Conservation (phyloP, 2,329 filamentous ascomycete genomes). For the Fusarium tanahbumbuense region DNA sequence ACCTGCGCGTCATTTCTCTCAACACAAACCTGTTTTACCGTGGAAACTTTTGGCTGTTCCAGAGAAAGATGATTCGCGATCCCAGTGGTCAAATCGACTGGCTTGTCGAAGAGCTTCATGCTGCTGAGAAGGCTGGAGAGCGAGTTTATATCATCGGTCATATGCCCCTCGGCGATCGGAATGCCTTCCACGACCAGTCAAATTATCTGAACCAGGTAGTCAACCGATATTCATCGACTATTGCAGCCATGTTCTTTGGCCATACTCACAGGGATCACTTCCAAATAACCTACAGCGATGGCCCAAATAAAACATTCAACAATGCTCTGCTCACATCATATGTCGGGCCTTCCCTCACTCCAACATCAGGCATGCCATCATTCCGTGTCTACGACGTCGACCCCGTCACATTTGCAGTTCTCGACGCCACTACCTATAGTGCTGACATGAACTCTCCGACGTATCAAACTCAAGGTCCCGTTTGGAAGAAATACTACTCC, state of each 20-base stretch:
- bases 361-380: conserved; percentile 65
- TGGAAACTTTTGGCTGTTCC: conserved; percentile 68
- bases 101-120: conserved; percentile 64
- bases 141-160: conserved; percentile 69
- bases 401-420: conserved; percentile 65
- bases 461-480: conserved; percentile 59
- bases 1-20: conserved; percentile 68
- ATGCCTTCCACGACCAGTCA: conserved; percentile 64
- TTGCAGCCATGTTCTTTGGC: conserved; percentile 67
- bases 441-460: conserved; percentile 61
- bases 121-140: conserved; percentile 63
- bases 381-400: conserved; percentile 71
- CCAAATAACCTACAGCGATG: conserved; percentile 65
- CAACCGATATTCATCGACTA: conserved; percentile 64
- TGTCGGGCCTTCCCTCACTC: conserved; percentile 65
- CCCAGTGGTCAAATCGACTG: conserved; percentile 65
- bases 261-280: conserved; percentile 70
- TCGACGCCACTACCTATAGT: conserved; percentile 66
- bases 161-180: conserved; percentile 63
- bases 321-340: conserved; percentile 65
- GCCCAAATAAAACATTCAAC: conserved; percentile 53
- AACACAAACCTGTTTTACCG: conserved; percentile 71
- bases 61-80: conserved; percentile 61
- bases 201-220: conserved; percentile 66
- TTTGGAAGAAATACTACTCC: conserved; percentile 68